Base-by-base conservation (phyloP, 2,329 filamentous ascomycete genomes). In the Colletotrichum horii region DNA sequence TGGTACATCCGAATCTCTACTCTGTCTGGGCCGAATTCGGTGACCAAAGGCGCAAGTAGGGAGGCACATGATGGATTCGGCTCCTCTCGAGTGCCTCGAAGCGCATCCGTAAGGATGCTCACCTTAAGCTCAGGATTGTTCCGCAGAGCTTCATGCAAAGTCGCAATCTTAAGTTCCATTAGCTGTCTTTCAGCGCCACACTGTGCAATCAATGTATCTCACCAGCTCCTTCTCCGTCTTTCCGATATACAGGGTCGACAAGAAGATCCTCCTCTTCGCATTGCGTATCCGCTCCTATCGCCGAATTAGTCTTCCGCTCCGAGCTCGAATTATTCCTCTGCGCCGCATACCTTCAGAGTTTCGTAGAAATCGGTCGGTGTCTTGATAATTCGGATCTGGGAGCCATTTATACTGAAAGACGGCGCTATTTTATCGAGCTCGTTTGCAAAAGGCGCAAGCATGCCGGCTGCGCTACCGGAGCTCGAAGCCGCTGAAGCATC, bases 1-100 rank as follows among this genome's bases (percentile, higher is more conserved):
- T 99, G 97, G 82, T 97, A 99, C 96, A 99, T 97, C 80, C 96
- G 94, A 77, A 99, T 92, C 81, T 98, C 95, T 55, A 99, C 96
- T 48, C 96, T 91, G 2, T 95, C 92, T 6, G 92, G 83, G 0
- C 96, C 96, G 84, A 98, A 98, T 79, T 98, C 95, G 8, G 89
- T 86, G 14, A 98, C 90, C n/a, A 99, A 87, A 1, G 96, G 94
- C 8, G 93, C 94, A 48, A 99, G 90, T 15, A 99, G 88, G 14
- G 96, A 98, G 4, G 96, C 97, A 84, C 94, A 97, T 78, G 96
- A 98, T 62, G 96, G 89, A 16, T 95, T 85, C 0, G 97, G 97
- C 0, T 95, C 93, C 84, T 99, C 97, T 78, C 97, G 92, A 7
- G 97, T 99, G 14, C 97, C 97, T 73, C 97, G 93, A 2, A 99